Base-by-base conservation (phyloP, 495 filamentous ascomycete species). In the Penicillium coprophilum region DNA sequence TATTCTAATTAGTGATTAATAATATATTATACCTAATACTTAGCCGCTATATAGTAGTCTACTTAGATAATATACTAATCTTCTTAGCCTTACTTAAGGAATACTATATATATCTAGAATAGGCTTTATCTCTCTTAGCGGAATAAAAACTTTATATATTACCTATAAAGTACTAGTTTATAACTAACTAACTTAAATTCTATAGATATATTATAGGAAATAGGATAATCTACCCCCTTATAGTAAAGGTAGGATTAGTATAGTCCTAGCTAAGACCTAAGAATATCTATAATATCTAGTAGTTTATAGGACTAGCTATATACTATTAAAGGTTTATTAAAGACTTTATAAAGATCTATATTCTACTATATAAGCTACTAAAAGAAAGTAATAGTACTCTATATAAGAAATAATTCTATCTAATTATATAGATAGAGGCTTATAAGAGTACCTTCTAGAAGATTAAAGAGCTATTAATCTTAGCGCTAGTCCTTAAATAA, bases 71-170 rank as follows among this genome's bases (percentile, higher is more conserved):
- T 28, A 28, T 28, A 5, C 6, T 28, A 4, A 28, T 28, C 27
- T 28, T 28, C 6, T 28, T 28, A 28, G 27, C 27, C 6, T 28
- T 8, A 7, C 1, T 28, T 7, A 8, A 32, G 4, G 30, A 32
- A 13, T 4, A 31, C 10, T 11, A 11, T 1, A 12, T 11, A 11
- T 12, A 31, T 3, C 0, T 31, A 0, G 2, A 31, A 31, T 0
- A 4, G 0, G 30, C 10, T 11, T 0, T 32, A 0, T 1, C 3
- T 0, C 30, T 32, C 11, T 0, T 32, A 32, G 0, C 10, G 0
- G 4, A 32, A 0, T 32, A 32, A 0, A 1, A 32, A 13, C 30
- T 32, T 4, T 32, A 32, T 4, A 4, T 11, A 11, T 32, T 0
- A 0, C 30, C 11, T 4, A 11, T 11, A 11, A 32, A 32, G 4